phyloP scores from a whole-genome alignment of 2,329 filamentous ascomycete genomes.

The Penicillium hesseltinei region DNA sequence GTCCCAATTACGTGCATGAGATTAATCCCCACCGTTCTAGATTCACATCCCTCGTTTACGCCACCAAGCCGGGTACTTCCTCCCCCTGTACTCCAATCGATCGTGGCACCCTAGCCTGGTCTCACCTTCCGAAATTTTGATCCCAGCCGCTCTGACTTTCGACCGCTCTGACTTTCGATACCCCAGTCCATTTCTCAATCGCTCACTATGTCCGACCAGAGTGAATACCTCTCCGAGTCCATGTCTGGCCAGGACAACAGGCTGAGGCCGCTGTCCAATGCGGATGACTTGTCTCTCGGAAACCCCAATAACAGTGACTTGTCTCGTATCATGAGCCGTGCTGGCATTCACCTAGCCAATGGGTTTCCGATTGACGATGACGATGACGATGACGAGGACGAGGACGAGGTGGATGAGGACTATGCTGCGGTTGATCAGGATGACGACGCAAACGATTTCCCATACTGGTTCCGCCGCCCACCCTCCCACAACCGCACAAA shows the following conservation, averaged over 20 bases:
- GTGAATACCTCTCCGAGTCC: conserved; percentile 29
- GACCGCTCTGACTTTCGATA: neutral
- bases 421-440: conserved; percentile 45
- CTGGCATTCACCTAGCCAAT: conserved; percentile 28
- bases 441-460: conserved; percentile 41
- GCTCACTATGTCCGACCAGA: conserved; percentile 31
- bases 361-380: conserved; percentile 33
- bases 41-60: conserved; percentile 23
- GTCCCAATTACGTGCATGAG: conserved; percentile 15
- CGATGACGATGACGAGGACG: conserved; percentile 33
- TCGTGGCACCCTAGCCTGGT: conserved; percentile 11
- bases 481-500: conserved; percentile 38
- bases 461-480: conserved; percentile 43
- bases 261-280: conserved; percentile 34
- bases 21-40: conserved; percentile 25
- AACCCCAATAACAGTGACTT: conserved; percentile 28
- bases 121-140: conserved; percentile 1
- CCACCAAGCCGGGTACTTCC: conserved; percentile 17
- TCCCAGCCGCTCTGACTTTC: neutral
- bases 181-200: neutral
- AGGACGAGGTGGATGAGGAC: conserved; percentile 39
- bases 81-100: conserved; percentile 15
- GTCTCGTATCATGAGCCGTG: conserved; percentile 29
- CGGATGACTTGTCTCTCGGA: conserved; percentile 28
- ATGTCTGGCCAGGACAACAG: conserved; percentile 26